Conservation (phyloP, 2,329 filamentous ascomycete genomes). For the Fusarium austroafricanum region DNA sequence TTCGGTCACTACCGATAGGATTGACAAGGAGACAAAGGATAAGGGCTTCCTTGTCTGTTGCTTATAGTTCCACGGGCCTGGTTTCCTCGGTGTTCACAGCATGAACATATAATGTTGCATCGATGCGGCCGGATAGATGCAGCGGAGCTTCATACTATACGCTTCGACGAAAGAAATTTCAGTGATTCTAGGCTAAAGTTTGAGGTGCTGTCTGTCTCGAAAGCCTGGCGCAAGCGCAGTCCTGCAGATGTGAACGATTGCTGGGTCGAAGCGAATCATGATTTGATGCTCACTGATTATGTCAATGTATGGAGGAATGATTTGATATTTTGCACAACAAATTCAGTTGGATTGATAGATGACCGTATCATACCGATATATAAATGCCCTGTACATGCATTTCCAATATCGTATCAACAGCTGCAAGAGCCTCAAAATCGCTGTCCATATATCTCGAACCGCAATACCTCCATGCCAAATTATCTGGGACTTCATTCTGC, state of each 20-base stretch:
- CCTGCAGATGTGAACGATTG: neutral
- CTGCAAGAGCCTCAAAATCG: neutral
- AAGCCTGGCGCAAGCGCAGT: neutral
- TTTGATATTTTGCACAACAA: neutral
- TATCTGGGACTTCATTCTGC: neutral
- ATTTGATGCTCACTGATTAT: neutral
- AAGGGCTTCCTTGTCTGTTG: neutral
- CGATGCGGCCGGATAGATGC: neutral
- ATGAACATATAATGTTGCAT: slow-evolving; percentile 16
- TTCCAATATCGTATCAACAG: neutral
- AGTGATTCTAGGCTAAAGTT: neutral
- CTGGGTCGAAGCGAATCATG: neutral
- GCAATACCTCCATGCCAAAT: neutral
- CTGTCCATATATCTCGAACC: neutral
- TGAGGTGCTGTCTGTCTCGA: neutral
- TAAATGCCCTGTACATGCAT: neutral
- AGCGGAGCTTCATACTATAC: slow-evolving; percentile 1
- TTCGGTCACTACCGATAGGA: neutral
- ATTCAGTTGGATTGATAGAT: neutral
- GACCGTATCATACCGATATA: neutral
- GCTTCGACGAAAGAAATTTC: neutral
- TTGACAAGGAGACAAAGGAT: neutral
- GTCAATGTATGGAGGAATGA: neutral
- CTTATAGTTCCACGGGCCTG: slow-evolving; percentile 12
- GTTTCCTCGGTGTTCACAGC: slow-evolving; percentile 26